A percentile compares a stretch with the other conserved stretches of the same genome.
Evolutionary conservation across 495 filamentous ascomycete genomes (phyloP).

Genomic region (Filosporella fistucella): DNA sequence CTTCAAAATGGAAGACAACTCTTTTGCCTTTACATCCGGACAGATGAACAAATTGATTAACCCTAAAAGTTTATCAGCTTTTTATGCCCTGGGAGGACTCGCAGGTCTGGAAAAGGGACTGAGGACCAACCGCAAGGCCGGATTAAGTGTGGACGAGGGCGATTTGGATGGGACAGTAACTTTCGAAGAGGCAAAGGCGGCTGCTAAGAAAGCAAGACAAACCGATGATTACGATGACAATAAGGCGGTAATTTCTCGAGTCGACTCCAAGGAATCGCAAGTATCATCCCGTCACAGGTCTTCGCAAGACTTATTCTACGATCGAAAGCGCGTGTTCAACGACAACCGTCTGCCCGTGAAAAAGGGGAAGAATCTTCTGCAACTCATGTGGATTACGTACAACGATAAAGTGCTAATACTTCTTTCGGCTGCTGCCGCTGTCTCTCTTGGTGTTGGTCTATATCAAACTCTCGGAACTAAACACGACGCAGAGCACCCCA

Average conservation of each 20-base stretch:
- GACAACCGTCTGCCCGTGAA: slow-evolving; percentile 72
- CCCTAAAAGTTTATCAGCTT: slow-evolving; percentile 74
- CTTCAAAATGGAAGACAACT: slow-evolving; percentile 71
- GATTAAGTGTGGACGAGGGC: slow-evolving; percentile 73
- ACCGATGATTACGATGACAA: slow-evolving; percentile 2
- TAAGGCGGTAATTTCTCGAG: slow-evolving; percentile 1
- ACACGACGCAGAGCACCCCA: slow-evolving; percentile 41
- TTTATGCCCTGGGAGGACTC: slow-evolving; percentile 75
- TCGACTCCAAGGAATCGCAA: slow-evolving; percentile 16
- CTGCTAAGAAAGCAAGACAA: slow-evolving; percentile 4
- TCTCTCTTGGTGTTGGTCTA: slow-evolving; percentile 80
- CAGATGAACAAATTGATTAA: slow-evolving; percentile 76
- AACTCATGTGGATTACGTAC: slow-evolving; percentile 79
- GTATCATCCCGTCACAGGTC: background rate
- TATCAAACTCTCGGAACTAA: slow-evolving; percentile 46
- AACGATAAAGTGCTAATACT: slow-evolving; percentile 84
- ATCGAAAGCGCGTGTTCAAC: slow-evolving; percentile 61
- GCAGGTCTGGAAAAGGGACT: slow-evolving; percentile 72
- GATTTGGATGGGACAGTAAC: slow-evolving; percentile 56
- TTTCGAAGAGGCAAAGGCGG: slow-evolving; percentile 51
- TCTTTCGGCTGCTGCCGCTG: slow-evolving; percentile 69
- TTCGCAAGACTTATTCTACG: slow-evolving; percentile 19
- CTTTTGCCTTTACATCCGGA: slow-evolving; percentile 77
- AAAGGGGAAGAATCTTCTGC: slow-evolving; percentile 66
- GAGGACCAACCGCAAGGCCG: slow-evolving; percentile 59